These are phyloP conservation scores for Echites panduratus DNA, from an alignment of 257 asterid species.

Conservation along the genomic window DNA sequence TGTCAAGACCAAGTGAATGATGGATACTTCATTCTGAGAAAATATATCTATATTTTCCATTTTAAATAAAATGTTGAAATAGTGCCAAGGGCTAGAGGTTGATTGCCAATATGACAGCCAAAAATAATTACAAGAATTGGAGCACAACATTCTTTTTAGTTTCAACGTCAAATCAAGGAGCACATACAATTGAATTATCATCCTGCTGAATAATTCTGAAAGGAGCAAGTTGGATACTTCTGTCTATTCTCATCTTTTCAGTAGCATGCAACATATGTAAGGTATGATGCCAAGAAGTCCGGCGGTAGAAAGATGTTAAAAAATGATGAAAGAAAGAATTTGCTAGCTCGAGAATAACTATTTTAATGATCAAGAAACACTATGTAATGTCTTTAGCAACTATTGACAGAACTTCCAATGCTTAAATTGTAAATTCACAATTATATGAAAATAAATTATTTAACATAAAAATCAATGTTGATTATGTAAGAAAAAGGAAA, in stretches of 20 bases:
- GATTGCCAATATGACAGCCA: neutral
- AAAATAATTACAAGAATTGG: neutral
- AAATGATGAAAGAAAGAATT: neutral
- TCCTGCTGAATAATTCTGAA: neutral
- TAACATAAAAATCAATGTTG: neutral
- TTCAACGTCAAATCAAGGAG: neutral
- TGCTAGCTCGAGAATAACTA: no score
- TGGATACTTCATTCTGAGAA: neutral
- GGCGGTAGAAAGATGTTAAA: neutral
- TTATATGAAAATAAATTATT: neutral
- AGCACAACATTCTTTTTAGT: neutral
- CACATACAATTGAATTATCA: neutral
- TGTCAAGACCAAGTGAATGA: neutral
- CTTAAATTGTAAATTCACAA: neutral
- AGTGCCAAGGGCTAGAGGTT: neutral
- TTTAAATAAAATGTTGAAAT: no score
- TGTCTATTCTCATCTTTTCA: neutral
- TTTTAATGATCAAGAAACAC: neutral
- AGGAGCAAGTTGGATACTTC: neutral
- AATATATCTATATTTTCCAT: neutral
- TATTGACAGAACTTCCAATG: neutral
- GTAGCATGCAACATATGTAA: neutral
- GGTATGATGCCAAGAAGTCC: neutral
- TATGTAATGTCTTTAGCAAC: neutral
- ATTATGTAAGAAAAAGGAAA: neutral